Evolutionary conservation across 768 basidiomycete species (phyloP), one percentile per base, ranked within the genome.

Genomic region (Termitomyces sp.): DNA sequence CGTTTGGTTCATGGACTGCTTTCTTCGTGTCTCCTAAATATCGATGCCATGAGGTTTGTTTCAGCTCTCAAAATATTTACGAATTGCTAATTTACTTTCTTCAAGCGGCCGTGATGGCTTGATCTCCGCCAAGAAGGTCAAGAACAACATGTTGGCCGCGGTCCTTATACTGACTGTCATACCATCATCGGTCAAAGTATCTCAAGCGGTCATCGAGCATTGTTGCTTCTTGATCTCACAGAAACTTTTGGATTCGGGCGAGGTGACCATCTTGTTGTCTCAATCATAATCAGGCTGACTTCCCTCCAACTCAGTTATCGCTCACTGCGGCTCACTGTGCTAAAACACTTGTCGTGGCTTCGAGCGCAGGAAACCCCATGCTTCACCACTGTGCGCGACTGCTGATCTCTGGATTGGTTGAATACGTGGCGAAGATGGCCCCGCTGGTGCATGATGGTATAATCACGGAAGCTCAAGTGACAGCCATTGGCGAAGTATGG

Each of bases 321-420:
- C 71, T 93, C n/a, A 92, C 91, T 2, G 94, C 95, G 1, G 85
- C 89, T 2, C 94, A 98, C 67, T 98, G 96, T 68, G 86, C 91
- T 1, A 92, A 91, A 69, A 96, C 95, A 0, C 76, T 98, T 46
- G 81, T 93, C 40, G 72, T 84, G 5, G 87, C 95, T 2, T 89
- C 93, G 0, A 76, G 82, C 2, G 76, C 86, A 3, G 88, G 86
- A 4, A 87, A 84, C 56, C 74, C 83, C 1, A 73, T 88, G 11
- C 82, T 98, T 25, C 84, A 86, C 15, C 86, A 89, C 60, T 92
- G 90, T 65, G 79, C 84, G 7, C 81, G 84, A 52, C 78, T 90
- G 47, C 77, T 98, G 15, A 71, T 98, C 5, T 93, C 95, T 0
- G 88, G 86, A 1, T 74, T 96, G 61, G 85, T 98, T n/a, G 87